Evolutionary conservation across 1,284 basidiomycete species (phyloP), one percentile per base, ranked within the genome.

Genomic region (Macrocystidia cucumis): DNA sequence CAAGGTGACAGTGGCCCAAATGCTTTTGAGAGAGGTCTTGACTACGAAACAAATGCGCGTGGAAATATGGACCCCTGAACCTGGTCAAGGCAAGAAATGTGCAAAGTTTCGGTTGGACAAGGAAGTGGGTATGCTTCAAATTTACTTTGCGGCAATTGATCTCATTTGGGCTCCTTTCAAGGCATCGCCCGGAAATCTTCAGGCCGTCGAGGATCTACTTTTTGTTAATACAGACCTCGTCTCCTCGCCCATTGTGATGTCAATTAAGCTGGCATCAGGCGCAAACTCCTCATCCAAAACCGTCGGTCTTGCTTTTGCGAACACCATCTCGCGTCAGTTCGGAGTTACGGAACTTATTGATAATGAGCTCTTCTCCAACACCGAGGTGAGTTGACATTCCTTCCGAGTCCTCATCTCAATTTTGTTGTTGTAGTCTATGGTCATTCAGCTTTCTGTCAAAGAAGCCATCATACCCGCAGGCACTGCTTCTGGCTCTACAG

Each of bases 361-460:
- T 53, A 96, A 95, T 49, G 96, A 98, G 44, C 67, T 93, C 8
- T 98, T 93, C 59, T 92, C 90, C 1, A 98, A 98, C 53, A 85
- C 86, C 2, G 95, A 98, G 69, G 91, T 91, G 38, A 31, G 61
- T 41, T 13, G n/a, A 19, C 5, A n/a, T 29, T 40, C 26, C 9
- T 33, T 22, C 38, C 28, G 25, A 23, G 30, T 16, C 30, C 22
- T 41, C 26, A 37, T 16, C 7, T 20, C 9, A 5, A 23, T 27
- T n/a, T n/a, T n/a, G n/a, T n/a, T n/a, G n/a, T 30, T 33, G 9
- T 43, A 96, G 89, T 93, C 91, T 3, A 73, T 98, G 9, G 67
- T 98, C 31, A 98, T 98, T 42, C 96, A 98, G 57, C 75, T 98
- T 1, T 93, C 91, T 2, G 91, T 93, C 29, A 98, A 98, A 56